Evolutionary conservation across 306 rosid species (phyloP).

Genomic region (Cotoneaster glaucophyllus): DNA sequence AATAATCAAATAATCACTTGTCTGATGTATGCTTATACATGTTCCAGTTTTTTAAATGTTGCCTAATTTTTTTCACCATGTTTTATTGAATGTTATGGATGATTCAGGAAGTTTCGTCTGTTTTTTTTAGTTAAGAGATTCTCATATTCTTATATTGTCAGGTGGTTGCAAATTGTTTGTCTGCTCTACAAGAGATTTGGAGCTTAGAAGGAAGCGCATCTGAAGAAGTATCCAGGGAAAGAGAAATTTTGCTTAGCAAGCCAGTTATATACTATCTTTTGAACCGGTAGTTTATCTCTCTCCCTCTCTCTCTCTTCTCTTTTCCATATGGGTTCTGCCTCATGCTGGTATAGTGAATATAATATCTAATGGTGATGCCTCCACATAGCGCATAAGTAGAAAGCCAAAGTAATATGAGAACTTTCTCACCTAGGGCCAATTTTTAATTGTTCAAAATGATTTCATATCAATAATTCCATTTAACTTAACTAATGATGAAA

Average conservation of each 20-base stretch:
- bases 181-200: constrained; percentile 97
- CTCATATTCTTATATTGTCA: constrained; percentile 27
- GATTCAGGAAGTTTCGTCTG: not conserved
- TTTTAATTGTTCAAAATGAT: constrained; percentile 11
- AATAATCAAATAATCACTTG: not conserved
- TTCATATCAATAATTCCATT: constrained; percentile 1
- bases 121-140: not conserved
- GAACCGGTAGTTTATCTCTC: constrained; percentile 47
- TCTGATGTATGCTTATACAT: not conserved
- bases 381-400: not conserved
- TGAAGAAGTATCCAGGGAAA: constrained; percentile 90
- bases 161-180: constrained; percentile 96
- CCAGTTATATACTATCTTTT: constrained; percentile 67
- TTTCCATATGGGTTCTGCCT: not conserved
- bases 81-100: not conserved
- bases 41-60: not conserved
- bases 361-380: not conserved
- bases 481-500: not conserved
- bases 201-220: constrained; percentile 71
- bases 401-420: not conserved
- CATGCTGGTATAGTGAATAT: not conserved
- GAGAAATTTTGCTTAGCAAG: constrained; percentile 91
- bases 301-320: not conserved
- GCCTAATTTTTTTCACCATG: not conserved
- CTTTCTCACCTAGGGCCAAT: not conserved